Evolutionary conservation across 306 rosid species (phyloP).

Genomic region (Sicyos edulis): DNA sequence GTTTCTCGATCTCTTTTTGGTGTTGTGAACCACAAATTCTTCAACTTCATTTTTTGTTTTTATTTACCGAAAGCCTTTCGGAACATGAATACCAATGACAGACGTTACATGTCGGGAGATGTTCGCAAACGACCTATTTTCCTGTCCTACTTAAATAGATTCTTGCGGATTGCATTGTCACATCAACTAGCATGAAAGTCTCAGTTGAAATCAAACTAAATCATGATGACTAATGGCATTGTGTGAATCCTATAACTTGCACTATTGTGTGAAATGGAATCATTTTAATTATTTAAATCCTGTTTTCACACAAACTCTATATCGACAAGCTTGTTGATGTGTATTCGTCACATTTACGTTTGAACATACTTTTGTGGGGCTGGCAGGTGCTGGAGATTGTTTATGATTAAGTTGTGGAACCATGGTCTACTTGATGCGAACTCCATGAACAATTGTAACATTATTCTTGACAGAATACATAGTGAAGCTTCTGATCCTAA

Average conservation of each 20-base stretch:
- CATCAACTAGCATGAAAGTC: background rate
- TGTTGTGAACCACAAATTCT: background rate
- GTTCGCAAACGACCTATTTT: background rate
- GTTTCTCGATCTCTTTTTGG: slow-evolving; percentile 11
- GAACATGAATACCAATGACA: background rate
- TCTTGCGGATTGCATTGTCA: background rate
- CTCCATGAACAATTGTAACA: slow-evolving; percentile 40
- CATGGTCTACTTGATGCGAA: slow-evolving; percentile 58
- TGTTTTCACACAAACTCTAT: background rate
- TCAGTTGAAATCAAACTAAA: background rate
- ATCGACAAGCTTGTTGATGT: background rate
- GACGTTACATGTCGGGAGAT: background rate
- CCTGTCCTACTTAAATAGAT: background rate
- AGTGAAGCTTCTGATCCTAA: slow-evolving; percentile 35
- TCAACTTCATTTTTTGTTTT: background rate
- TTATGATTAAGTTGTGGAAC: slow-evolving; percentile 62
- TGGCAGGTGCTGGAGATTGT: slow-evolving; percentile 70
- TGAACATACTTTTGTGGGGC: slow-evolving; percentile 13
- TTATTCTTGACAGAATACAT: slow-evolving; percentile 41
- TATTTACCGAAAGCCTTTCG: background rate
- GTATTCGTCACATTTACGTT: background rate
- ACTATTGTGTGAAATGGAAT: background rate
- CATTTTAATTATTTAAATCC: background rate
- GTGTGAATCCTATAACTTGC: background rate
- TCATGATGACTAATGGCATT: background rate